Conservation (phyloP, 371 early-diverging fungal species). For the Rhizopus delemar region DNA sequence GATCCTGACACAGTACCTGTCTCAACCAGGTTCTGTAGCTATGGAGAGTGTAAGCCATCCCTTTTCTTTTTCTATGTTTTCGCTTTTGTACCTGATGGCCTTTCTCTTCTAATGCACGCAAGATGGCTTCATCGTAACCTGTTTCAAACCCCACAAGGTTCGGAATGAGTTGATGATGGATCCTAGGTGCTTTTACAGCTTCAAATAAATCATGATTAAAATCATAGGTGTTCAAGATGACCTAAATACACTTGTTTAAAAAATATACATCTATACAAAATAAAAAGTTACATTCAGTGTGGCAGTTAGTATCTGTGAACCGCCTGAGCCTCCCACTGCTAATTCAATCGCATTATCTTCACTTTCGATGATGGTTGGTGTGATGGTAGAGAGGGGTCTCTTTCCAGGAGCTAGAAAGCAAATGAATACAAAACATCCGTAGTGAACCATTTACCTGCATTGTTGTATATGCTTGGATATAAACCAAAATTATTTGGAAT, state of each 20-base stretch:
- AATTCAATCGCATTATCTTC: constrained; percentile 69
- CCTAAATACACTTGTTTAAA: constrained; percentile 35
- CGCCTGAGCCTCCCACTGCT: constrained; percentile 93
- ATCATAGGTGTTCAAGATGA: constrained; percentile 75
- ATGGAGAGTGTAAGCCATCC: neutral
- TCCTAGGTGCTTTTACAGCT: constrained; percentile 79
- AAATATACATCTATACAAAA: neutral
- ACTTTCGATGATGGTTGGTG: constrained; percentile 82
- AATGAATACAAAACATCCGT: too few species aligned
- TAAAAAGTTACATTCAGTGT: constrained; percentile 63
- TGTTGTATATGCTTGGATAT: constrained; percentile 83
- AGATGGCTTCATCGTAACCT: constrained; percentile 11
- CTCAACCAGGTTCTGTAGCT: constrained; percentile 19
- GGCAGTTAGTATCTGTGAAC: constrained; percentile 89
- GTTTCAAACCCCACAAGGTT: constrained; percentile 56
- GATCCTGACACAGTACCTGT: constrained; percentile 34
- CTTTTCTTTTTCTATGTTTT: neutral
- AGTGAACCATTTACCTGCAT: constrained; percentile 46
- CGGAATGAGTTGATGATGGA: constrained; percentile 95
- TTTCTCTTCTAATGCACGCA: constrained; percentile 16
- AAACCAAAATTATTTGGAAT: constrained; percentile 84
- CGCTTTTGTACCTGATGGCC: constrained; percentile 30
- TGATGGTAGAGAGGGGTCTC: constrained; percentile 89
- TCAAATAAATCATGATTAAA: constrained; percentile 66
- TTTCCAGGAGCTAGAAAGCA: constrained; percentile 70